A percentile compares a stretch with the other conserved stretches of the same genome.
Evolutionary conservation across 2,329 filamentous ascomycete species (phyloP).

Genomic region (Epichloe brachyelytri): DNA sequence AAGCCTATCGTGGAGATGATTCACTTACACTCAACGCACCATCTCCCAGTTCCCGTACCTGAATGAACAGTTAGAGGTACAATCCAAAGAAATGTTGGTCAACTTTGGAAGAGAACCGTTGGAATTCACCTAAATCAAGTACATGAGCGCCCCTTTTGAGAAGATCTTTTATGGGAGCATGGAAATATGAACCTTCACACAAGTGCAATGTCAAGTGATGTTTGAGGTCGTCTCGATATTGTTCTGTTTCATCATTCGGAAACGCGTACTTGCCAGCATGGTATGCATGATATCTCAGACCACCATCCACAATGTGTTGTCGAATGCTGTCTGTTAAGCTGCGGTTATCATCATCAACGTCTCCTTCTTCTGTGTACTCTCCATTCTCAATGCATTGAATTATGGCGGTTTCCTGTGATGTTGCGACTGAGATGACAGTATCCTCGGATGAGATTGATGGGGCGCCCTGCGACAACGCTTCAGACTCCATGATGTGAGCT

Average conservation of each 20-base stretch:
- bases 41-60: constrained; percentile 39
- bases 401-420: constrained; percentile 15
- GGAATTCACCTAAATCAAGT: constrained; percentile 31
- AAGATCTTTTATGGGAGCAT: constrained; percentile 27
- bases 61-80: not conserved
- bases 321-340: constrained; percentile 30
- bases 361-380: constrained; percentile 13
- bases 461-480: not conserved
- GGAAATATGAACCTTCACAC: constrained; percentile 28
- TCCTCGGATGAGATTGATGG: constrained; percentile 1
- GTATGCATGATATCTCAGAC: constrained; percentile 27
- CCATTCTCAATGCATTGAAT: constrained; percentile 22
- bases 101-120: too few species aligned
- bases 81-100: not conserved
- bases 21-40: constrained; percentile 36
- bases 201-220: constrained; percentile 26
- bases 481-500: not conserved
- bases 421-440: constrained; percentile 19
- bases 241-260: constrained; percentile 30
- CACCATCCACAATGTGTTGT: constrained; percentile 29
- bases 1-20: not conserved
- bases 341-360: constrained; percentile 21
- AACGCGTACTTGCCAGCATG: constrained; percentile 29
- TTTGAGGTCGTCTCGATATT: constrained; percentile 28
- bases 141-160: constrained; percentile 28